A percentile compares a stretch with the other conserved stretches of the same genome.
These are phyloP conservation scores for Colletotrichum falcatum DNA, from an alignment of 2,329 filamentous ascomycete genomes.

Conservation along the genomic window DNA sequence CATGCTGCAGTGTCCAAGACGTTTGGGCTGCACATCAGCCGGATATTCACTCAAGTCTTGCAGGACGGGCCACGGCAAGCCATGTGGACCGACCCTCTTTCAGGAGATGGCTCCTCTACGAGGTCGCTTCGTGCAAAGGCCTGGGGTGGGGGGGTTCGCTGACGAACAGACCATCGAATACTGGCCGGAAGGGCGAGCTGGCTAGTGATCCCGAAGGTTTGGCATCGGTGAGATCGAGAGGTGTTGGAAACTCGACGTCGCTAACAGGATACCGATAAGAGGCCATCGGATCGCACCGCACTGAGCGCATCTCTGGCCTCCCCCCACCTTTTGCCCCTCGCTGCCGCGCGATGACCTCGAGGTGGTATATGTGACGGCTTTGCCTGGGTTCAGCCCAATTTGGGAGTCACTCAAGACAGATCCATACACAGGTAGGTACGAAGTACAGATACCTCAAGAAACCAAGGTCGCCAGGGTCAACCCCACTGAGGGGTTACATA, in stretches of 20 bases:
- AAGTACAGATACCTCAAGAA: constrained; percentile 35
- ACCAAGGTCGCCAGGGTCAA: constrained; percentile 12
- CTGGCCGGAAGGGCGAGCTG: constrained; percentile 32
- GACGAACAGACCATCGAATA: constrained; percentile 36
- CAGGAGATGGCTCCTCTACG: constrained; percentile 29
- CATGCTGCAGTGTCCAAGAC: constrained; percentile 34
- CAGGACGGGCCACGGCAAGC: constrained; percentile 28
- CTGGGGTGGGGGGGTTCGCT: constrained; percentile 35
- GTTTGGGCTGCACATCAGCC: constrained; percentile 40
- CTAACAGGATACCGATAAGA: constrained; percentile 39
- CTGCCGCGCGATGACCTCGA: constrained; percentile 26
- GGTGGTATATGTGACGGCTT: constrained; percentile 28
- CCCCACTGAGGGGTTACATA: constrained; percentile 33
- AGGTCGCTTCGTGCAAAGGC: constrained; percentile 28
- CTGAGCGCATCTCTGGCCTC: constrained; percentile 20
- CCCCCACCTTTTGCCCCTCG: constrained; percentile 39
- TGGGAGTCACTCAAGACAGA: constrained; percentile 9
- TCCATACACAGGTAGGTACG: no score
- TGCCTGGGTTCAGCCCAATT: constrained; percentile 13
- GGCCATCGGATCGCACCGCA: constrained; percentile 29
- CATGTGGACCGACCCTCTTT: constrained; percentile 29
- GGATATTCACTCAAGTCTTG: constrained; percentile 35
- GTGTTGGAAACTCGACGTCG: constrained; percentile 35
- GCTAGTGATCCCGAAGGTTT: constrained; percentile 36
- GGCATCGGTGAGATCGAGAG: constrained; percentile 33